These are phyloP conservation scores for Penicillium sp. DNA, from an alignment of 2,329 filamentous ascomycete genomes.

Conservation along the genomic window DNA sequence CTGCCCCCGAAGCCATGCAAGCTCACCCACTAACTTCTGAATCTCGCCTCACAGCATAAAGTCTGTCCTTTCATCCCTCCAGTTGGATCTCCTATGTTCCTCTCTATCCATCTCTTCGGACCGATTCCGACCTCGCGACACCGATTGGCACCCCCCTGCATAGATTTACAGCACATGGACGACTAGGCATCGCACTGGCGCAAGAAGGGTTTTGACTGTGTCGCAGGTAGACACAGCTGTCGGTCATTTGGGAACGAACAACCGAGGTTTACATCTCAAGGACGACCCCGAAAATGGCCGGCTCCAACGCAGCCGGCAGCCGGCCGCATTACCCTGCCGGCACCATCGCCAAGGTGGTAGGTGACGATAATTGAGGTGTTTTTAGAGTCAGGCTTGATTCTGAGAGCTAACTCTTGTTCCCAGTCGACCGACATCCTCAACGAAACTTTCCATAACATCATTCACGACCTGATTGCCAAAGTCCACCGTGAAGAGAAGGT, in stretches of 20 bases:
- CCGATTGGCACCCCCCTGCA: constrained; percentile 20
- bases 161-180: constrained; percentile 27
- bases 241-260: constrained; percentile 16
- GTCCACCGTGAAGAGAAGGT: constrained; percentile 61
- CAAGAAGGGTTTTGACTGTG: constrained; percentile 23
- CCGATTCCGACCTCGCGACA: constrained; percentile 15
- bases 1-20: constrained; percentile 3
- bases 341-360: constrained; percentile 44
- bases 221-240: constrained; percentile 24
- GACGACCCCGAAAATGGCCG: constrained; percentile 30
- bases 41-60: not conserved
- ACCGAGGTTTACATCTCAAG: constrained; percentile 8
- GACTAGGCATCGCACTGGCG: constrained; percentile 22
- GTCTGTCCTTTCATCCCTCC: not conserved
- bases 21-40: not conserved
- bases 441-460: constrained; percentile 58
- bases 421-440: constrained; percentile 50
- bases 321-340: constrained; percentile 34
- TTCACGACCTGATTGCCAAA: constrained; percentile 58
- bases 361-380: constrained; percentile 9
- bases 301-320: constrained; percentile 29
- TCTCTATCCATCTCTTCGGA: constrained; percentile 6
- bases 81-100: constrained; percentile 15
- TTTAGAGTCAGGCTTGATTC: not conserved
- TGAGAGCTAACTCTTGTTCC: constrained; percentile 1